Evolutionary conservation across 2,329 filamentous ascomycete species (phyloP).

Genomic region (Orbilia blumenaviensis): DNA sequence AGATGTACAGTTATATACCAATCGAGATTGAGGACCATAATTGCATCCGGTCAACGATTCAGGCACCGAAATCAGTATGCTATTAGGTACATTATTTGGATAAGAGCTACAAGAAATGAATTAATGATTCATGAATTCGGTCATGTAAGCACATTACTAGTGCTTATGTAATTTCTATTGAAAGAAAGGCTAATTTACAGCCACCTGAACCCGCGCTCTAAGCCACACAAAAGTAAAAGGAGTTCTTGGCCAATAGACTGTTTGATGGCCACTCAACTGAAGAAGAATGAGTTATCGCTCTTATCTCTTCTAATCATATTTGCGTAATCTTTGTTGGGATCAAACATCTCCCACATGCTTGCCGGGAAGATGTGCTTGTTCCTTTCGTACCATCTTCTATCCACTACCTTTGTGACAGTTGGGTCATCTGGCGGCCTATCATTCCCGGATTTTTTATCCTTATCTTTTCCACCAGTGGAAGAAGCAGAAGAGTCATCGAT

Average conservation of each 20-base stretch:
- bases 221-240: not conserved
- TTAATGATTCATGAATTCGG: too few relatives aligned
- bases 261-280: slow-evolving; percentile 64
- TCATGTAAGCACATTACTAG: too few relatives aligned
- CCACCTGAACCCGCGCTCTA: not conserved
- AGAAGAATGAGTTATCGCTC: slow-evolving; percentile 94
- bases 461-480: slow-evolving; percentile 10
- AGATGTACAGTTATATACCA: too few relatives aligned
- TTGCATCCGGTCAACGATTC: too few relatives aligned
- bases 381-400: slow-evolving; percentile 93
- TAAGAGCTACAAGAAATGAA: too few relatives aligned
- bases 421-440: slow-evolving; percentile 75
- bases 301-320: slow-evolving; percentile 80
- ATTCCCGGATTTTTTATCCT: slow-evolving; percentile 71
- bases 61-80: too few relatives aligned
- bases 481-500: slow-evolving; percentile 29
- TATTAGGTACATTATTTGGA: too few relatives aligned
- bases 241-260: not conserved
- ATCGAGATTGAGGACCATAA: too few relatives aligned
- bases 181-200: not conserved
- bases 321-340: slow-evolving; percentile 85
- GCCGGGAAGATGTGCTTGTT: slow-evolving; percentile 99
- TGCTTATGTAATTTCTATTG: not conserved
- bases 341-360: slow-evolving; percentile 94
- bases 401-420: slow-evolving; percentile 87